Evolutionary conservation across 441 rosid genomes (phyloP).

Genomic region (Populus hybrid): DNA sequence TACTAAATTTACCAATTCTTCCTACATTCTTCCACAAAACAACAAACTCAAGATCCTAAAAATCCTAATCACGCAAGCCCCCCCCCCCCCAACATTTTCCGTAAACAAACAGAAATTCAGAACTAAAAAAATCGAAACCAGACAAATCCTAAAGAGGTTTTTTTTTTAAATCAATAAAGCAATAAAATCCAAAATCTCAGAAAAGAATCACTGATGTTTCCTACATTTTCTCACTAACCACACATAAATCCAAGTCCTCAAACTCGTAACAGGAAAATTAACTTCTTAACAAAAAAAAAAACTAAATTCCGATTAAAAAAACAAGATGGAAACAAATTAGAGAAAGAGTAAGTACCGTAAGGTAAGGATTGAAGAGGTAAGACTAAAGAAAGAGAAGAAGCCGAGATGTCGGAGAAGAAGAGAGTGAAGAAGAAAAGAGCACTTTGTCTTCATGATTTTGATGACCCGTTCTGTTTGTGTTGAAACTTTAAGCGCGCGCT

Average conservation of each 20-base stretch:
- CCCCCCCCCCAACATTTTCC: background rate
- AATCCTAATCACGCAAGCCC: background rate
- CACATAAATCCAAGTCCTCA: background rate
- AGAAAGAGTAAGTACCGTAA: slow-evolving; percentile 16
- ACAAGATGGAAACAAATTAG: slow-evolving; percentile 4
- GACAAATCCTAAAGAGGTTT: slow-evolving; percentile 2
- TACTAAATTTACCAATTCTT: background rate
- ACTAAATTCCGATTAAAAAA: background rate
- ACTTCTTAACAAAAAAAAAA: background rate
- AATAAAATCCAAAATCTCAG: background rate
- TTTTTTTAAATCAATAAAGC: background rate
- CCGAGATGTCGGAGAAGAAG: slow-evolving; percentile 31
- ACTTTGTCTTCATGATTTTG: slow-evolving; percentile 36
- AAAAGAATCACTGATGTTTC: background rate
- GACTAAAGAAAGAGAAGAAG: slow-evolving; percentile 11
- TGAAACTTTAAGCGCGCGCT: slow-evolving; percentile 11
- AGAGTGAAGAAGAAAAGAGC: slow-evolving; percentile 4
- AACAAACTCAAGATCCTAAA: slow-evolving; percentile 1
- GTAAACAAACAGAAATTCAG: slow-evolving; percentile 10
- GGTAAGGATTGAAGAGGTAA: background rate
- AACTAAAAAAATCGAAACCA: background rate
- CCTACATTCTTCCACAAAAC: background rate
- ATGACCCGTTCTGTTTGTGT: slow-evolving; percentile 25
- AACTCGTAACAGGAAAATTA: slow-evolving; percentile 6
- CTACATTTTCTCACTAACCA: slow-evolving; percentile 26